Evolutionary conservation across 1,139 yeast species (phyloP), one percentile per base, ranked within the genome.

Genomic region (Candida glucosophila): DNA sequence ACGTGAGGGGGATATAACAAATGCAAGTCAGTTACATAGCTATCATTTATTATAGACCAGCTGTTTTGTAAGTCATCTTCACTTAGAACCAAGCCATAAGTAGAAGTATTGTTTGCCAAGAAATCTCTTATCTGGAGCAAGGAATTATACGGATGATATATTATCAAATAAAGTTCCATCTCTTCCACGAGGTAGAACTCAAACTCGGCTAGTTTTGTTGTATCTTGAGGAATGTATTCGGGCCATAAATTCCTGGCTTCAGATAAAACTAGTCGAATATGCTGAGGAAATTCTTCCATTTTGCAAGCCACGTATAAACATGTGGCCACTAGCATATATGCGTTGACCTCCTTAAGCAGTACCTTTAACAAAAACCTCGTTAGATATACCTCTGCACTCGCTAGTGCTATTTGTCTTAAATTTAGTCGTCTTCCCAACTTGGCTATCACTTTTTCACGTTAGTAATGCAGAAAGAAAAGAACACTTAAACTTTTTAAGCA

Each of bases 181-280:
- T 88, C 97, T 45, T 86, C 96, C 19, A 90, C 78, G 26, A 90
- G 52, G 46, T 90, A 90, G 49, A 90, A 90, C 54, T 90, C 98
- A 55, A 92, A 83, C 47, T 90, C 98, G 0, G 97, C 96, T n/a
- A 90, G 64, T 43, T 82, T 83, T 20, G 95, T 79, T 13, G 88
- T 73, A 47, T 90, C 98, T 30, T 82, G 86, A 0, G 96, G 93
- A 17, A 90, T 78, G 44, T 77, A 85, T 44, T 88, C 96, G 0
- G 97, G 96, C 97, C 98, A 90, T 25, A 85, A 54, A 23, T 79
- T 79, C 26, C 95, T 60, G 3, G 97, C 93, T 45, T 90, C 97
- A 15, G 77, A 67, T 13, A 83, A 72, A 9, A 90, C 67, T 2
- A 88, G 72, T 30, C 96, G 60, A 6, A 90, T 86, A 47, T 90